Percentiles rank a stretch among this genome's conserved stretches.
Conservation (phyloP, 768 basidiomycete genomes). For the Lactifluus volemus region DNA sequence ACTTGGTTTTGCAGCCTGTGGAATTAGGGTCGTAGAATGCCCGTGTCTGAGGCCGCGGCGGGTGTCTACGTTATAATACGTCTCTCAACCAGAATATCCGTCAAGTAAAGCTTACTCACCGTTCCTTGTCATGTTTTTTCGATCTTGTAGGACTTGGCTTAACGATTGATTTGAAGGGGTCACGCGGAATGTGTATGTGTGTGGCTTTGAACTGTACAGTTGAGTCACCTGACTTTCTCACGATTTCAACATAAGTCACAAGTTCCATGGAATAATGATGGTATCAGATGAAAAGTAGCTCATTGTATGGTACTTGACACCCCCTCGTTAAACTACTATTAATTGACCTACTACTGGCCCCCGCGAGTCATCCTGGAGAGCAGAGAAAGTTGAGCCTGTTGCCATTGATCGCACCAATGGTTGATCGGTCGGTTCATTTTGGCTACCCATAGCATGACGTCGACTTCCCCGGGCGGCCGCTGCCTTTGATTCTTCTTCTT, state of each 20-base stretch:
- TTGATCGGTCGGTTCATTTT: constrained; percentile 4
- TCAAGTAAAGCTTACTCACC: constrained; percentile 40
- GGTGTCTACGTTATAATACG: constrained; percentile 45
- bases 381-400: constrained; percentile 4
- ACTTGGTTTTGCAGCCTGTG: constrained; percentile 66
- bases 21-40: constrained; percentile 78
- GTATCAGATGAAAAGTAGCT: constrained; percentile 11
- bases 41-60: constrained; percentile 83
- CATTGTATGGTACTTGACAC: constrained; percentile 11
- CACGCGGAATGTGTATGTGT: background rate
- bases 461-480: constrained; percentile 19
- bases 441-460: constrained; percentile 10
- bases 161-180: background rate
- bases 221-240: constrained; percentile 21
- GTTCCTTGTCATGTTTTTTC: constrained; percentile 60
- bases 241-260: background rate
- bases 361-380: background rate
- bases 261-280: background rate
- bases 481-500: constrained; percentile 31
- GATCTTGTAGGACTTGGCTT: constrained; percentile 37
- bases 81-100: background rate
- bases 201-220: constrained; percentile 57
- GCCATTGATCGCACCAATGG: constrained; percentile 10
- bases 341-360: constrained; percentile 12
- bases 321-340: constrained; percentile 10